Evolutionary conservation across 768 basidiomycete genomes (phyloP), one percentile per base, ranked within the genome.

Genomic region (Brasilioporus rufonigricans): DNA sequence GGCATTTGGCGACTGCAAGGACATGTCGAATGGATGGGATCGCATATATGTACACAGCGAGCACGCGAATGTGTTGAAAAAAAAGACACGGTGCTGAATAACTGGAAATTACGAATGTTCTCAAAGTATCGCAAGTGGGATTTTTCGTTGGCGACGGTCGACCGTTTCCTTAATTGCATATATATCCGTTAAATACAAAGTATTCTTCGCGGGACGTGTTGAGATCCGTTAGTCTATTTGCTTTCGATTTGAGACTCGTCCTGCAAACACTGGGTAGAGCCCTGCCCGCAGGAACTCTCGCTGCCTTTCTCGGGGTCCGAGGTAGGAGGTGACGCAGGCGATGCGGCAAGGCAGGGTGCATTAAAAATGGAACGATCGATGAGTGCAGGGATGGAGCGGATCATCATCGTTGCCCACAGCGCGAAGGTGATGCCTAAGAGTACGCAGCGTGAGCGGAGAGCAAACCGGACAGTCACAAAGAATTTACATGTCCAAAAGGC

Each of bases 401-500:
- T n/a, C 19, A 74, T 70, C 21, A 79, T 68, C 36, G 61, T 65
- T 23, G 66, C 23, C 80, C 81, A 82, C 4, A 81, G 46, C 14
- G 73, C 18, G 53, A 79, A 74, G 12, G 74, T 74, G 24, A 76
- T 18, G 23, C 73, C 79, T 80, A 55, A 4, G 35, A 16, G n/a
- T 5, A 41, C 2, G 16, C 18, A 19, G 21, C 18, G 24, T 52
- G 26, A 48, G 48, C 31, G 19, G 21, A 39, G 35, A 32, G 21
- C 3, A n/a, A 21, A 24, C 35, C 8, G 16, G 27, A 33, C n/a
- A 40, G 44, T 35, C 23, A 38, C 14, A 45, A 50, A 1, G 44
- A 40, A 67, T 78, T 50, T 60, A 80, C 81, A 72, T 10, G 77
- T 76, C 78, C 79, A 83, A 27, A 78, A 71, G 0, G 81, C 75